A percentile compares a stretch with the other conserved stretches of the same genome.
Evolutionary conservation across 2,329 filamentous ascomycete genomes (phyloP).

Genomic region (Penicillium sp.): DNA sequence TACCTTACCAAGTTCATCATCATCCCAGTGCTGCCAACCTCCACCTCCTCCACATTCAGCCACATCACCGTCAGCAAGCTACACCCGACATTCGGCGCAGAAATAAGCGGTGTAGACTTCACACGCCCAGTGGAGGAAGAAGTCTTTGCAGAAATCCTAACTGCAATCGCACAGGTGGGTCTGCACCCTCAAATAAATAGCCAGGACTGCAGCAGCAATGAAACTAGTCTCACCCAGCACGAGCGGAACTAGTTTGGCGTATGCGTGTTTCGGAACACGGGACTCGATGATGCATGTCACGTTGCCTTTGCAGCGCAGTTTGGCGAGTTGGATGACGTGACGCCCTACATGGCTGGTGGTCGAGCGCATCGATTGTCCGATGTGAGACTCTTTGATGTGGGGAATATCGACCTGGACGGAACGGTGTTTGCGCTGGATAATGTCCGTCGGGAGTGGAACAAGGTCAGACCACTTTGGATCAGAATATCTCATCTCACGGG

Average conservation of each 20-base stretch:
- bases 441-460: conserved; percentile 45
- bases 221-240: not conserved
- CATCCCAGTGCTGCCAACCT: conserved; percentile 44
- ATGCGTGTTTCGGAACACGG: conserved; percentile 54
- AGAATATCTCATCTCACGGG: not conserved
- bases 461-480: conserved; percentile 30
- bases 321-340: conserved; percentile 59
- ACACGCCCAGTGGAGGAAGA: conserved; percentile 34
- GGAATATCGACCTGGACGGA: conserved; percentile 56
- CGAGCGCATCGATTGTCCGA: conserved; percentile 52
- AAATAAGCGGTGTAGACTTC: conserved; percentile 43
- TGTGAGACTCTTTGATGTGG: conserved; percentile 60
- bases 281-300: conserved; percentile 54
- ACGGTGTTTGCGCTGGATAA: conserved; percentile 45
- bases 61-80: conserved; percentile 37
- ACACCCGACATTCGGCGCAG: conserved; percentile 42
- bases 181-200: not conserved
- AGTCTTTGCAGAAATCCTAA: conserved; percentile 39
- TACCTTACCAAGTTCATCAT: not conserved
- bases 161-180: conserved; percentile 39
- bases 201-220: not conserved
- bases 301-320: conserved; percentile 54
- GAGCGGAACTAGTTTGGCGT: conserved; percentile 52
- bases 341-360: conserved; percentile 50
- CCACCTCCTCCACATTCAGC: conserved; percentile 18